Conservation (phyloP, 2,329 filamentous ascomycete species). For the Penicillium corylophilum region DNA sequence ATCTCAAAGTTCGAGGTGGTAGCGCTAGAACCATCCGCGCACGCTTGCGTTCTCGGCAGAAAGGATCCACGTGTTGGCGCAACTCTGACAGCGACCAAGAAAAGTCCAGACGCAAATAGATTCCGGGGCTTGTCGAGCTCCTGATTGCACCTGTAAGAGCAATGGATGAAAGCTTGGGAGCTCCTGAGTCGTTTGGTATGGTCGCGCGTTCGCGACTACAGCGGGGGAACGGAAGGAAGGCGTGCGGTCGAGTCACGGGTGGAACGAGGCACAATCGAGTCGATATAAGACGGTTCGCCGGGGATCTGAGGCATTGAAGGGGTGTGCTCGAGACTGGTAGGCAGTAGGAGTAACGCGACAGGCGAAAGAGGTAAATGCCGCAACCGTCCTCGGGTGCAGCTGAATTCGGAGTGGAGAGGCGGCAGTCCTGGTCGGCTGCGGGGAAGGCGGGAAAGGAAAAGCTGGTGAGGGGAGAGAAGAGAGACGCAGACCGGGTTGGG, state of each 20-base stretch:
- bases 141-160: background rate
- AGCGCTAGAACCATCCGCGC: constrained; percentile 21
- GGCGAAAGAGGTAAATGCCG: constrained; percentile 22
- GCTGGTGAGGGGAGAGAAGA: background rate
- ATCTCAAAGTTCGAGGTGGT: constrained; percentile 14
- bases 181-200: constrained; percentile 10
- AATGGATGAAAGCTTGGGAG: background rate
- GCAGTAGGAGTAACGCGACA: constrained; percentile 12
- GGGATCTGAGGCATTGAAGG: constrained; percentile 26
- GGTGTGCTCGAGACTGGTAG: constrained; percentile 1
- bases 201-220: constrained; percentile 24
- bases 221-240: constrained; percentile 17
- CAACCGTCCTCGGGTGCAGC: constrained; percentile 20
- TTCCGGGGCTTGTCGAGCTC: background rate
- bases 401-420: constrained; percentile 26
- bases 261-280: constrained; percentile 25
- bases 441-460: constrained; percentile 18
- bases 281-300: constrained; percentile 11
- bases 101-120: constrained; percentile 9
- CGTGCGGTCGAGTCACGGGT: constrained; percentile 20
- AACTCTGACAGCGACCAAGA: constrained; percentile 1
- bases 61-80: constrained; percentile 17
- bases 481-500: background rate
- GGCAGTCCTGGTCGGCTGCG: constrained; percentile 19
- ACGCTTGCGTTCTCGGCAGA: constrained; percentile 13